Evolutionary conservation across 495 filamentous ascomycete species (phyloP), one percentile per base, ranked within the genome.

Genomic region (Penicillium canariense): DNA sequence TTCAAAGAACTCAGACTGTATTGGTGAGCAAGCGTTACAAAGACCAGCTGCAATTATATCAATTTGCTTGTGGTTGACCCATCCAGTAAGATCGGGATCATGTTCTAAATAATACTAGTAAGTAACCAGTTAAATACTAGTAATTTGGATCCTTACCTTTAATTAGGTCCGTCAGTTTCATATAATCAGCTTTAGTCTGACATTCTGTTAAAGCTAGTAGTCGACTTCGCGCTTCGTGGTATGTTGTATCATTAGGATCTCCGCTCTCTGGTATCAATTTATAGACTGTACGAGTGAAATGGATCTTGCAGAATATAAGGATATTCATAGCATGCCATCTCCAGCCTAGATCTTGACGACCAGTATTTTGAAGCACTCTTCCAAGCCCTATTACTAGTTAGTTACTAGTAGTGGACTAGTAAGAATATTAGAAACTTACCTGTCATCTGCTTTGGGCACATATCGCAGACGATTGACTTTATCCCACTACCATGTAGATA

Each of bases 361-460:
- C 44, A 17, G 11, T 12, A 44, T 22, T 15, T 32, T 48, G 26
- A 31, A 48, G 44, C 25, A 31, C 10, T 48, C 14, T n/a, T 31
- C 44, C 26, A 48, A 31, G 26, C 25, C 44, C 44, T 48, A 48
- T 2, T 23, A 48, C 5, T 48, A 48, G 23, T 48, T 31, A 32
- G 2, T 15, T 12, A 31, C 14, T 48, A 32, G 44, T 48, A 10
- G 12, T 1, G 7, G 10, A 31, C 14, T 48, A 32, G 44, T 48
- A 23, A 44, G 26, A 44, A 1, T 30, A 32, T 2, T 31, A 48
- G 22, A 32, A 4, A 3, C 15, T 31, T 18, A 48, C 26, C 44
- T 48, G 25, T 22, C 26, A 48, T 31, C 27, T 48, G 26, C 5
- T 48, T 48, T 6, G 25, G 27, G n/a, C 26, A 48, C 26, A 48